Evolutionary conservation across 2,329 filamentous ascomycete species (phyloP), one percentile per base, ranked within the genome.

Genomic region (Penicillium sp.): DNA sequence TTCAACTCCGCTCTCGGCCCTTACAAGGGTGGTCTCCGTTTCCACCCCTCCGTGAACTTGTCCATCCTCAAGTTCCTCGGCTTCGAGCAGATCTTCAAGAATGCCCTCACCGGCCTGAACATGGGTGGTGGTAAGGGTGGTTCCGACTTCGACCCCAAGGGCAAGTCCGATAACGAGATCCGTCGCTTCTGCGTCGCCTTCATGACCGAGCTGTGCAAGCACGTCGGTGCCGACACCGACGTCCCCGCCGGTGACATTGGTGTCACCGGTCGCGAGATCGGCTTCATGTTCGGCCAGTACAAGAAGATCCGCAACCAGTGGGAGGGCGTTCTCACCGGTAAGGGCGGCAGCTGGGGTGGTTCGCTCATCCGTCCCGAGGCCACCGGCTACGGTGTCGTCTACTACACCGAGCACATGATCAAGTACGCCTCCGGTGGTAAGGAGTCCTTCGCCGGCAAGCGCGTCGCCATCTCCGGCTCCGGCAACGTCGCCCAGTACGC

Each of bases 61-160:
- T 86, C 82, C 59, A 84, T 87, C 74, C 87, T 99, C 73, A 99
- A 99, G 85, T 98, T 98, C 83, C 86, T 99, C 76, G 95, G 94
- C 68, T 98, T 98, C 75, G 95, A 99, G 88, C 95, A 98, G 84
- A 96, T 94, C 82, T 98, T 98, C 87, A 98, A 98, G 87, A 98
- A 98, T 91, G 95, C 95, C 70, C 84, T 98, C 70, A 98, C 95
- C 64, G 95, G 95, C 75, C 82, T 96, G 75, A 92, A 87, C 83
- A 97, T 99, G 88, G 95, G 95, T 68, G 95, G 95, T 82, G 95
- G 91, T 75, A 98, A 98, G 85, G 95, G 95, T 82, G 95, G 95
- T 74, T 89, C 94, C 78, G 95, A 98, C 84, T 98, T 99, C 79
- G 93, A 98, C 82, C 95, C 95, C 79, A 99, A 98, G 87, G 93